Evolutionary conservation across 139 green algal genomes (phyloP).

Genomic region (Gonium pectorale): DNA sequence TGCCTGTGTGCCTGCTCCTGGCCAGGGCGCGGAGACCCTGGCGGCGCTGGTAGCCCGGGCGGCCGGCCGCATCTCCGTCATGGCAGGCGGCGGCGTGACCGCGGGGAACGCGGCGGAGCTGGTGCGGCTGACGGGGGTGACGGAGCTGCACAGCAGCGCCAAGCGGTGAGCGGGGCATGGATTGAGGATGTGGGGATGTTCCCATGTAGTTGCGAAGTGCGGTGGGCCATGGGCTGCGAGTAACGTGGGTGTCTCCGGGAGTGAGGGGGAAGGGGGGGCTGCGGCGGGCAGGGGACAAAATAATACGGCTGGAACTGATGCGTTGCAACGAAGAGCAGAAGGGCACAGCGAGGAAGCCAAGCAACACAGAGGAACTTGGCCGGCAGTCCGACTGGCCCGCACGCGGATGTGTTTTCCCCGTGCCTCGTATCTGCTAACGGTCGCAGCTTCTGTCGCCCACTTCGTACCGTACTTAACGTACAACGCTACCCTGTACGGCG

Average conservation of each 20-base stretch:
- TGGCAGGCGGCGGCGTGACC: constrained; percentile 49
- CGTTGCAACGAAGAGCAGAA: too few species aligned
- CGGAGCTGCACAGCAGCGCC: constrained; percentile 50
- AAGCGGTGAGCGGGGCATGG: constrained; percentile 17
- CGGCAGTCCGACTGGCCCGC: too few species aligned
- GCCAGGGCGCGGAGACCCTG: constrained; percentile 22
- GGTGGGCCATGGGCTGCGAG: neutral
- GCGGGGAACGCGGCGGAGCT: constrained; percentile 30
- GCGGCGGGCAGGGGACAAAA: neutral
- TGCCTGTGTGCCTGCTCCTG: neutral
- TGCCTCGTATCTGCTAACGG: neutral
- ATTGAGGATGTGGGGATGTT: neutral
- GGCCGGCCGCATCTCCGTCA: constrained; percentile 32
- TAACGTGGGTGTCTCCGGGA: neutral
- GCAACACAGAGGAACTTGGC: too few species aligned
- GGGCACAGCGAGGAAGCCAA: too few species aligned
- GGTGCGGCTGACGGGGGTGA: constrained; percentile 6
- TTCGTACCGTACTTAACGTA: too few species aligned
- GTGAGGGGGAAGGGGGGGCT: neutral
- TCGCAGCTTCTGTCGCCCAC: neutral
- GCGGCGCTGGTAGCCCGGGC: constrained; percentile 32
- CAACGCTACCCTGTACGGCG: neutral
- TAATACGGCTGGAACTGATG: neutral
- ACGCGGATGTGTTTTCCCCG: neutral
- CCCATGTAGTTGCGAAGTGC: neutral